phyloP scores from a whole-genome alignment of 164 flowering plant species.

The Protea cynaroides region DNA sequence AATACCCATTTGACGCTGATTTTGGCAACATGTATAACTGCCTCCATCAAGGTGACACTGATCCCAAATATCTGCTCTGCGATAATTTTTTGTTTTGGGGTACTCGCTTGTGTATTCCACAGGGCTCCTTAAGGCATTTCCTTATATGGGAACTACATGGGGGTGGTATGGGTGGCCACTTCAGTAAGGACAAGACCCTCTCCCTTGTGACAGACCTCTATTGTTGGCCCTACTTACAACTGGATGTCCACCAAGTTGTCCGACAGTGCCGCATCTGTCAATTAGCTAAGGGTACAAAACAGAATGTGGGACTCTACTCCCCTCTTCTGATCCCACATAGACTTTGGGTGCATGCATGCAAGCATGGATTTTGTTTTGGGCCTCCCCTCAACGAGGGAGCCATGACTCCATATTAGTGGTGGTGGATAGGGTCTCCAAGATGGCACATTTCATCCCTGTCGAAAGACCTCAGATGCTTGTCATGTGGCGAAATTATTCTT shows the following conservation, averaged over 20 bases:
- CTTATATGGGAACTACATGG: not conserved
- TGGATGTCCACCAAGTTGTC: not conserved
- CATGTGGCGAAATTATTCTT: conserved; percentile 1
- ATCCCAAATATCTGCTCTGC: not conserved
- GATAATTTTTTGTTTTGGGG: not conserved
- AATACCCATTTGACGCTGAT: not conserved
- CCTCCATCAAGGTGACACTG: not conserved
- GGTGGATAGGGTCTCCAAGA: not conserved
- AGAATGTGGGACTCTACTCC: not conserved
- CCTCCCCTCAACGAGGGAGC: not conserved
- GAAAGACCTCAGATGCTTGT: not conserved
- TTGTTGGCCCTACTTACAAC: not conserved
- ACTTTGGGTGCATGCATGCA: no score
- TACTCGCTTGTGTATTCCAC: not conserved
- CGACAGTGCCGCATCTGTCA: not conserved
- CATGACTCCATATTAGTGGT: not conserved
- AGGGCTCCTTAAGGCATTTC: not conserved
- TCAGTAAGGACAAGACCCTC: not conserved
- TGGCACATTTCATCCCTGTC: conserved; percentile 5
- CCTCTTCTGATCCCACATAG: no score
- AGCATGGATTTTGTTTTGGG: no score
- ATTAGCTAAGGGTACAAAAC: not conserved
- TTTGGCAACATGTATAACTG: not conserved
- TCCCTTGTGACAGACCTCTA: not conserved
- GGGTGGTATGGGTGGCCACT: not conserved